Base-by-base conservation (phyloP, 2,329 filamentous ascomycete genomes). In the Fusarium subglutinans region DNA sequence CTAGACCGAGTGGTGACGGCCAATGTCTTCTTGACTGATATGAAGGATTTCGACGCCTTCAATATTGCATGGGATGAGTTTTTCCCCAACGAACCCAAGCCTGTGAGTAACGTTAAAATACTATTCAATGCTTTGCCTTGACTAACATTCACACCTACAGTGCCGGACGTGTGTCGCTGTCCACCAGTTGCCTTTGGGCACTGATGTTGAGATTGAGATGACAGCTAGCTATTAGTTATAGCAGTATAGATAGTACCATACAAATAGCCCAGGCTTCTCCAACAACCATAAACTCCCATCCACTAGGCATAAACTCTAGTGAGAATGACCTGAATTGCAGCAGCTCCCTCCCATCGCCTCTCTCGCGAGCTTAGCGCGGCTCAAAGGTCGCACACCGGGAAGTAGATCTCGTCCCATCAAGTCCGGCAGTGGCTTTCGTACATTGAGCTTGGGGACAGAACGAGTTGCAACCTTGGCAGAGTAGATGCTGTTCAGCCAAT, bases 151-250 rank as follows among this genome's bases (percentile, higher is more conserved):
- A 26, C 3, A 6, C 2, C 18, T 18, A 0, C 1, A 63, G 64
- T 69, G 57, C 22, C 47, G 65, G 1, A 69, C 58, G 2, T 59
- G 58, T 17, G 58, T 69, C 7, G 65, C 67, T 41, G 53, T 69
- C 5, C 33, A 70, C 5, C 51, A 65, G 18, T 33, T 70, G 1
- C 66, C 59, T 22, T 17, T 55, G 8, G 17, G 35, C 5, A 70
- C 66, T 2, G 67, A 64, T 44, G 66, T 70, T 15, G 67, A 70
- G 28, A 64, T 69, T 41, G 65, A 70, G 26, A 26, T 63, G 17
- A 57, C n/a, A 17, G 56, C 44, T 28, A 68, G 44, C 37, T 63
- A 53, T 24, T 4, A 35, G 10, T 10, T 9, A 9, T n/a, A 38
- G 7, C 2, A 17, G 11, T 28, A 10, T 18, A 15, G 0, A 20